phyloP scores from a whole-genome alignment of 352 stramenopile species.

The Albugo candida region DNA sequence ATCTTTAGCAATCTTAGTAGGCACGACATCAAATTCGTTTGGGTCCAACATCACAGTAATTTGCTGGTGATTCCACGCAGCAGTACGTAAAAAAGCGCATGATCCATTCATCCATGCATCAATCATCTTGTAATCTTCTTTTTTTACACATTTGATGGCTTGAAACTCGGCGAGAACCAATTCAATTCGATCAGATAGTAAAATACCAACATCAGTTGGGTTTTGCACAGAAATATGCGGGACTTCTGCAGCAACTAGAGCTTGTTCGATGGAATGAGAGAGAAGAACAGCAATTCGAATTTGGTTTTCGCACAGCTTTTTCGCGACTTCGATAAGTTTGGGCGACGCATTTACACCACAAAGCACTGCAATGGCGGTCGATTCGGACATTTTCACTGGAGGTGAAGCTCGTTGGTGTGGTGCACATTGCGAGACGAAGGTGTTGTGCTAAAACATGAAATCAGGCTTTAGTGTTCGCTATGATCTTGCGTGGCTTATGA shows the following conservation, averaged over 20 bases:
- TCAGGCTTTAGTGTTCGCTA: no score
- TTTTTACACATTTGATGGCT: constrained; percentile 8
- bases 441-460: no score
- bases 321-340: constrained; percentile 24
- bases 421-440: no score
- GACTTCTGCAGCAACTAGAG: constrained; percentile 52
- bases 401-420: not conserved
- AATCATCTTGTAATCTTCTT: constrained; percentile 23
- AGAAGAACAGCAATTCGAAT: constrained; percentile 41
- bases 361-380: constrained; percentile 29
- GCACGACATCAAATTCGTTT: constrained; percentile 24
- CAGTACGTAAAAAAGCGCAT: constrained; percentile 60
- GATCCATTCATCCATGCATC: constrained; percentile 48
- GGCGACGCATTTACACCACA: constrained; percentile 26
- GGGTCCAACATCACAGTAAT: constrained; percentile 65
- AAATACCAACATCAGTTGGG: constrained; percentile 10
- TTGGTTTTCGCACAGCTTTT: constrained; percentile 27
- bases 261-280: constrained; percentile 25
- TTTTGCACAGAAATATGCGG: constrained; percentile 19
- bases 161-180: constrained; percentile 42
- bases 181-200: constrained; percentile 36
- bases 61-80: constrained; percentile 77
- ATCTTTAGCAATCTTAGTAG: constrained; percentile 36
- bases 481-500: no score
- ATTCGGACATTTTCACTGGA: not conserved